Conservation (phyloP, 2,329 filamentous ascomycete species). For the Tolypocladium amazonense region DNA sequence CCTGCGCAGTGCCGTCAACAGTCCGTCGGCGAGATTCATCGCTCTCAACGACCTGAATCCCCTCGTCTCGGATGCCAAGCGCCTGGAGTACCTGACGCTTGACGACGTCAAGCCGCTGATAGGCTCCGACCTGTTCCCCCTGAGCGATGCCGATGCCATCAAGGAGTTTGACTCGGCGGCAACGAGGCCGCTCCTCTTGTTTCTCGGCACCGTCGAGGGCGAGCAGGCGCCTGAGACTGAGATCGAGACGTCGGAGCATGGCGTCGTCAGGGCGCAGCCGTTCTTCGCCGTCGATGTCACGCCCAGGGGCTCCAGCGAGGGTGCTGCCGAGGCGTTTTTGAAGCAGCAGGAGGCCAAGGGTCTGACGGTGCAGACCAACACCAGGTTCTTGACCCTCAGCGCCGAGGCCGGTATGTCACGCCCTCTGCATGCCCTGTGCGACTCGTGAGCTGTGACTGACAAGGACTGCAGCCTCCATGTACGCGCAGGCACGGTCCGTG, state of each 20-base stretch:
- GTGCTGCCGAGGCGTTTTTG: constrained; percentile 43
- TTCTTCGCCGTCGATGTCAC: constrained; percentile 90
- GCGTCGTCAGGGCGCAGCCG: constrained; percentile 66
- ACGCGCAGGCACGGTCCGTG: constrained; percentile 77
- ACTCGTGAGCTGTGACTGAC: neutral
- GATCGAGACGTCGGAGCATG: constrained; percentile 32
- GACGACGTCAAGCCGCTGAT: constrained; percentile 62
- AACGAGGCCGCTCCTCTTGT: constrained; percentile 63
- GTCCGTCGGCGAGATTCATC: constrained; percentile 60
- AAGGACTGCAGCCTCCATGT: constrained; percentile 64
- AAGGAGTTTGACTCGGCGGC: constrained; percentile 62
- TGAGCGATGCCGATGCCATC: constrained; percentile 62
- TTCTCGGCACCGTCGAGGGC: constrained; percentile 72
- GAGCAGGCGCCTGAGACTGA: constrained; percentile 7
- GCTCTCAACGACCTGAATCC: constrained; percentile 72
- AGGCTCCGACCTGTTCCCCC: constrained; percentile 58
- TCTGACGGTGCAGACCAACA: constrained; percentile 54
- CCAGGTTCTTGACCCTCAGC: constrained; percentile 49
- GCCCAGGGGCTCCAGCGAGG: constrained; percentile 51
- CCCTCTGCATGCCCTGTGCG: neutral
- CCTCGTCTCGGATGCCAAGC: constrained; percentile 43
- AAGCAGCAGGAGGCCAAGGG: constrained; percentile 40
- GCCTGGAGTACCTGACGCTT: constrained; percentile 58
- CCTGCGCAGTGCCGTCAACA: constrained; percentile 54
- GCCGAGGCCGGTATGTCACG: constrained; percentile 46